Evolutionary conservation across 805 yeast species (phyloP).

Genomic region (Wickerhamiella siamensis): DNA sequence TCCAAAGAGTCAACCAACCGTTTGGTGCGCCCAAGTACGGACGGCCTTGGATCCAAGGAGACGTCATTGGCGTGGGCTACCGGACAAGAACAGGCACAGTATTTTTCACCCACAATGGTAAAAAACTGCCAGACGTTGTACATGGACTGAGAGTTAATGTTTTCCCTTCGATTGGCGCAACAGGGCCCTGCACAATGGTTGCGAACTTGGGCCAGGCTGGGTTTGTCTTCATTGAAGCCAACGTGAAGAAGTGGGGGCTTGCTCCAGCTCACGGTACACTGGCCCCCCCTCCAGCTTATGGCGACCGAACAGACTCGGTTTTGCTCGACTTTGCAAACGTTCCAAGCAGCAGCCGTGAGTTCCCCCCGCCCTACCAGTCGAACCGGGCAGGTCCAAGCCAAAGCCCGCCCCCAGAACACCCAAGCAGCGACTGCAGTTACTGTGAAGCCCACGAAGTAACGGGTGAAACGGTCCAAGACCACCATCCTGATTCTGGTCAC

Average conservation of each 20-base stretch:
- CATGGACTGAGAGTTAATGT: constrained; percentile 57
- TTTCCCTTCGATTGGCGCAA: constrained; percentile 84
- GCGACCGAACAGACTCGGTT: constrained; percentile 62
- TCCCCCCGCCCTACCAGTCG: neutral
- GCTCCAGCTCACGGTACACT: constrained; percentile 82
- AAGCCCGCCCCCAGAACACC: neutral
- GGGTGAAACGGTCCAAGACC: too few relatives aligned
- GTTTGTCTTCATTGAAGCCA: constrained; percentile 79
- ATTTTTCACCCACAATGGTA: constrained; percentile 90
- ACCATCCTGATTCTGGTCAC: too few relatives aligned
- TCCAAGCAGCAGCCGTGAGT: neutral
- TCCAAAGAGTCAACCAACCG: constrained; percentile 67
- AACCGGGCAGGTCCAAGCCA: neutral
- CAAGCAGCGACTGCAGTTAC: too few relatives aligned
- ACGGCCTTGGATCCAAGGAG: constrained; percentile 52
- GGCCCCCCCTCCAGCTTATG: constrained; percentile 90
- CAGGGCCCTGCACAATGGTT: constrained; percentile 65
- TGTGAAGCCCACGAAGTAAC: too few relatives aligned
- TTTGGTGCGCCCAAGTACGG: constrained; percentile 35
- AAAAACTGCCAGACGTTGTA: constrained; percentile 67
- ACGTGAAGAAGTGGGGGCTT: constrained; percentile 89
- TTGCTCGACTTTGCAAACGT: constrained; percentile 28
- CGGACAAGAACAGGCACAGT: constrained; percentile 70
- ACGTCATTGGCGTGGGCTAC: constrained; percentile 86
- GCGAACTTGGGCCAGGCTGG: constrained; percentile 85